Conservation (phyloP, 1,284 basidiomycete species). For the Cutaneotrichosporon arboriforme region DNA sequence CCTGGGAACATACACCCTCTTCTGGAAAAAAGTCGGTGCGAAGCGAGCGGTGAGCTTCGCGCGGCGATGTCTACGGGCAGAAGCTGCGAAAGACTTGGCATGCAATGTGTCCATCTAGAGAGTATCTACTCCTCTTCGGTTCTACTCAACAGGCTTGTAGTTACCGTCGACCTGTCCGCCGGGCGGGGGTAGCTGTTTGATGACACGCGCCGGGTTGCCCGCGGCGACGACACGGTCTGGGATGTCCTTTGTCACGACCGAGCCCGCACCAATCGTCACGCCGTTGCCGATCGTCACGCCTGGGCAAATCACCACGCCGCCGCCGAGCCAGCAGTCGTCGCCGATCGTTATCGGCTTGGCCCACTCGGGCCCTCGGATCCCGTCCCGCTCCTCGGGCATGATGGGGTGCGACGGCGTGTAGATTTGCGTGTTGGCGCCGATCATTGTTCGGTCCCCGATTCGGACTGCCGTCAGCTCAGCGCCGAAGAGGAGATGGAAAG, state of each 20-base stretch:
- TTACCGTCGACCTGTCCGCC: slow-evolving; percentile 16
- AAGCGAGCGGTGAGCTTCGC: too few relatives aligned
- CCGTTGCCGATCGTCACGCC: slow-evolving; percentile 52
- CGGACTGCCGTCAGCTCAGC: slow-evolving; percentile 24
- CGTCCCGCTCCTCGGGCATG: slow-evolving; percentile 45
- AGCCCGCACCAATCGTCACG: slow-evolving; percentile 50
- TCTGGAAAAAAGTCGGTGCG: too few relatives aligned
- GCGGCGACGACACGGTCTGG: slow-evolving; percentile 48
- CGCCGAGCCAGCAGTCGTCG: slow-evolving; percentile 51
- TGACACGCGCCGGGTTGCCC: slow-evolving; percentile 50
- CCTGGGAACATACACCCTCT: too few relatives aligned
- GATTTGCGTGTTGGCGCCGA: slow-evolving; percentile 46
- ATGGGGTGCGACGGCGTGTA: slow-evolving; percentile 49
- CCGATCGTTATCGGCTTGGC: slow-evolving; percentile 47
- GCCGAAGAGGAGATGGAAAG: neutral
- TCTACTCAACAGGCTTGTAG: neutral
- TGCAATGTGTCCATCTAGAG: too few relatives aligned
- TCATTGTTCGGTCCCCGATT: slow-evolving; percentile 44
- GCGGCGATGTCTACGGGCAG: too few relatives aligned
- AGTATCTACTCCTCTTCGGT: too few relatives aligned
- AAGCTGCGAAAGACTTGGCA: too few relatives aligned
- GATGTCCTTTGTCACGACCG: slow-evolving; percentile 51
- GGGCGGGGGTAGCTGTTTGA: slow-evolving; percentile 43
- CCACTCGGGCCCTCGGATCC: slow-evolving; percentile 41
- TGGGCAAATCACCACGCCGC: slow-evolving; percentile 48